Percentiles rank a stretch among this genome's conserved stretches.
Evolutionary conservation across 371 early-diverging fungal species (phyloP).

Genomic region (Syncephalis plumigaleata): DNA sequence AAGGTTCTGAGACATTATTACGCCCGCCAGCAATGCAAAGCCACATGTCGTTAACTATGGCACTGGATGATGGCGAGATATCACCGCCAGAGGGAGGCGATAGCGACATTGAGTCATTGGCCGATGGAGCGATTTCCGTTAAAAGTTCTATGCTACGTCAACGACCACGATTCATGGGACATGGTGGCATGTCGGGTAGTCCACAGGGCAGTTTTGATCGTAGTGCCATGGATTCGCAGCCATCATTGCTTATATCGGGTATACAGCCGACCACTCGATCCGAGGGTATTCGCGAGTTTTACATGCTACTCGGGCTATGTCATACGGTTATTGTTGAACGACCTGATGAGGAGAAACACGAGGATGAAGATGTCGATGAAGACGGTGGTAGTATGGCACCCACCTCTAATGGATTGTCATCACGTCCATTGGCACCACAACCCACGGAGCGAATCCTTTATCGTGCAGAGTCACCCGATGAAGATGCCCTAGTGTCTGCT

Average conservation of each 20-base stretch:
- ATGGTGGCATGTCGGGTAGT: constrained; percentile 8
- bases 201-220: not conserved
- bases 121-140: not conserved
- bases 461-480: constrained; percentile 71
- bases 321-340: constrained; percentile 85
- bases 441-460: constrained; percentile 12
- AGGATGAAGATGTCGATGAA: constrained; percentile 22
- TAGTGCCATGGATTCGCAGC: too few relatives aligned
- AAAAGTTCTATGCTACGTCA: not conserved
- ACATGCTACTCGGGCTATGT: constrained; percentile 73
- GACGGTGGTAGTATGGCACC: constrained; percentile 1
- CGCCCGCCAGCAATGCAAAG: not conserved
- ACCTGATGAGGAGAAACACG: constrained; percentile 21
- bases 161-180: constrained; percentile 2
- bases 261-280: constrained; percentile 11
- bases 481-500: constrained; percentile 71
- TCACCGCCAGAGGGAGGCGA: not conserved
- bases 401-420: not conserved
- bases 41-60: constrained; percentile 2
- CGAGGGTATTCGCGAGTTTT: constrained; percentile 51
- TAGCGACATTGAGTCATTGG: not conserved
- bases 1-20: not conserved
- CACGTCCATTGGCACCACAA: not conserved
- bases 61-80: constrained; percentile 2
- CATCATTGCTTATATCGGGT: constrained; percentile 6